Base-by-base conservation (phyloP, 352 stramenopile species). In the Pythium coloratum region DNA sequence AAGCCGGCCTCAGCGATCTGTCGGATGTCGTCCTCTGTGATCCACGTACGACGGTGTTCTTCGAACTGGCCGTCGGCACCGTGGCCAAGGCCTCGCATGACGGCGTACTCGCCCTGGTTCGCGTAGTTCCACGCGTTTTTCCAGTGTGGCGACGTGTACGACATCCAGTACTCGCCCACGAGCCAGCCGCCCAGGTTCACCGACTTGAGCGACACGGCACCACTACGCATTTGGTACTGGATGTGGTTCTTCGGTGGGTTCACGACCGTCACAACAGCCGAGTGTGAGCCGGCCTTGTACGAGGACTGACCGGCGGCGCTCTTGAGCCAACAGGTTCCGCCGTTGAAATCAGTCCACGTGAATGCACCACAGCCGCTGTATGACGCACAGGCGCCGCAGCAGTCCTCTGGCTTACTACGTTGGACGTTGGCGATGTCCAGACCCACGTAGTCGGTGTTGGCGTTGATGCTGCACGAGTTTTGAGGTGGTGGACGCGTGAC, bases 151-250 rank as follows among this genome's bases (percentile, higher is more conserved):
- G 73, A 79, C 8, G 72, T 70, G 24, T 70, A 73, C 14, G 75
- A 84, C 65, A 92, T 88, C 66, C 79, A 89, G 44, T 75, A 59
- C 76, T 61, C 47, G 42, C 44, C 38, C 33, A 66, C 46, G 36
- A 61, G 55, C 66, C 38, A 72, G 36, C n/a, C 72, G 14, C 81
- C 84, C 34, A 92, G 69, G 68, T 91, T 92, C 38, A 92, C 84
- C 8, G 81, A 78, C 10, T 73, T 71, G 14, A 58, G 9, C 2
- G 57, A 55, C 9, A 76, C 44, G 9, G 64, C 55, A 32, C 61
- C 56, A 32, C 10, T 49, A n/a, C 72, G 72, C 28, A 78, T 74
- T 28, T 46, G 55, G 20, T 56, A 56, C 57, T 79, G 60, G 44
- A 79, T 57, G 56, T 76, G 69, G 26, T 16, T 60, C 38, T 26